Evolutionary conservation across 352 stramenopile species (phyloP), one percentile per base, ranked within the genome.

Genomic region (Chrysophaeum taylorii): DNA sequence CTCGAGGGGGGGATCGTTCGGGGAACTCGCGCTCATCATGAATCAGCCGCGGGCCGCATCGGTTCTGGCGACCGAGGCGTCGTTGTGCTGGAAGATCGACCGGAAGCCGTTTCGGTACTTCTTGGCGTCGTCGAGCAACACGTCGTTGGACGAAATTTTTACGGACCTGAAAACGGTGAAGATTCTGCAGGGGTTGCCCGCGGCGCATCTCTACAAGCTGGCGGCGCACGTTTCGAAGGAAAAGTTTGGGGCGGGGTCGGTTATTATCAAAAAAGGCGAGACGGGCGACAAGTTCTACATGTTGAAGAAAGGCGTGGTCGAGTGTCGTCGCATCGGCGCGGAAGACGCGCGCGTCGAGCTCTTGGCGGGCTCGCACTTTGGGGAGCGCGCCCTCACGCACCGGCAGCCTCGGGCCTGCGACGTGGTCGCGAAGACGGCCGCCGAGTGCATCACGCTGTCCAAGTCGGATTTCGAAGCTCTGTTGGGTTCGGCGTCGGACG

Each of bases 261-360:
- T 87, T 70, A 96, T 98, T 71, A 93, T 98, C 68, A 82, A 80
- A 1, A 92, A 97, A 78, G 93, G 93, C 37, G 89, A 96, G 1
- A 83, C 91, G 68, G 93, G 93, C 72, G 89, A 97, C 77, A 91
- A 94, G 12, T 98, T 98, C 77, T 98, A 96, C 84, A 96, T 98
- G 76, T 92, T 97, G 33, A 89, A 96, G 33, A 87, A 96, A 69
- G 94, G 94, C 70, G 53, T 73, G 45, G 76, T 90, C 35, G 73
- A 78, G 15, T 84, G 77, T 63, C 41, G 33, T 33, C 1, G 50
- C 2, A 15, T 89, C 84, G 29, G 88, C n/a, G 92, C 29, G 37
- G n/a, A 66, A 66, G 36, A 80, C 85, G 77, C 33, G 79, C 54
- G 80, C 85, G n/a, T 81, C 80, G n/a, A 80, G 86, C 61, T 85